Percentiles rank a stretch among this genome's conserved stretches.
These are phyloP conservation scores for Penicillium sp. DNA, from an alignment of 2,329 filamentous ascomycete genomes.

Conservation along the genomic window DNA sequence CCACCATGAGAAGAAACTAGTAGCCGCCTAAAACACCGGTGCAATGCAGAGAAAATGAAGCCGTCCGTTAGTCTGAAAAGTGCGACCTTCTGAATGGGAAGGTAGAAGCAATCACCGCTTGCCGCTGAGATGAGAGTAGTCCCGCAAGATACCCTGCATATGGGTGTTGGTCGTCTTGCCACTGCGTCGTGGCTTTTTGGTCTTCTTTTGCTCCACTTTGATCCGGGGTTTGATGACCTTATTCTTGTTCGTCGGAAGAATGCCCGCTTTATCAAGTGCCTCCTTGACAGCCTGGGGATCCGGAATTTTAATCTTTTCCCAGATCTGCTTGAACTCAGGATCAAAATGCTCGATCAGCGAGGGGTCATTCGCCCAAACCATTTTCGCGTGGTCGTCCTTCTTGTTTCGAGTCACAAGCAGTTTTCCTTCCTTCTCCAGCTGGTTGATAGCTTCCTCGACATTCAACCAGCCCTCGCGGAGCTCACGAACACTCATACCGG, in stretches of 20 bases:
- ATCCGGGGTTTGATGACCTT: constrained; percentile 62
- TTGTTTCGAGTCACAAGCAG: constrained; percentile 86
- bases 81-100: neutral
- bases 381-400: constrained; percentile 84
- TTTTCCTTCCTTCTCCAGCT: constrained; percentile 75
- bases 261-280: constrained; percentile 73
- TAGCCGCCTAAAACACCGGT: constrained; percentile 18
- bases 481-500: constrained; percentile 81
- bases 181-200: constrained; percentile 71
- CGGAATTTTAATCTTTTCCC: constrained; percentile 78
- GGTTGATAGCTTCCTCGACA: constrained; percentile 75
- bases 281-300: constrained; percentile 73
- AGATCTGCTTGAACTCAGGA: constrained; percentile 78
- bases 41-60: constrained; percentile 21
- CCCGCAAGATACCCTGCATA: constrained; percentile 79
- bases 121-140: constrained; percentile 57
- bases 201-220: constrained; percentile 66
- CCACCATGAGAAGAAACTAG: neutral
- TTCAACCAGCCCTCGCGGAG: constrained; percentile 95
- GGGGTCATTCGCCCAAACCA: constrained; percentile 87
- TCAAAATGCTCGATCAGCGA: constrained; percentile 75
- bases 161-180: constrained; percentile 87
- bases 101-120: constrained; percentile 34
- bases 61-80: neutral
- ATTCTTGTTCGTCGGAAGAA: constrained; percentile 83